phyloP scores from a whole-genome alignment of 2,329 filamentous ascomycete species.

The Aureobasidium sp. region DNA sequence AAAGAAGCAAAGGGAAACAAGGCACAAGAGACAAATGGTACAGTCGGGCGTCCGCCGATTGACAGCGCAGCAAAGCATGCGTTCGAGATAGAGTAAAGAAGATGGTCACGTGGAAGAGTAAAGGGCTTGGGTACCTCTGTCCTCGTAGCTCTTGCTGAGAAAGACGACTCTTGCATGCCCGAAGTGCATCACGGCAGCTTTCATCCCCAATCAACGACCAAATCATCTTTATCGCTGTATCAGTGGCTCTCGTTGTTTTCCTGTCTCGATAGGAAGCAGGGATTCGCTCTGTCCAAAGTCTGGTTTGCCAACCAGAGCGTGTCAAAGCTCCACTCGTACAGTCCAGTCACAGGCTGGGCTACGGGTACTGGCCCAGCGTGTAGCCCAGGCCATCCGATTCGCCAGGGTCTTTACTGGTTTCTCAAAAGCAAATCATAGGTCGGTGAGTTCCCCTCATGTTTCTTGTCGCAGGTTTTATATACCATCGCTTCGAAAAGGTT shows the following conservation, averaged over 20 bases:
- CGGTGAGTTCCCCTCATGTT: not conserved
- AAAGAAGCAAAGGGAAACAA: not conserved
- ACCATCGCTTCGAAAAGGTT: not conserved
- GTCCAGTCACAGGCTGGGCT: constrained; percentile 1
- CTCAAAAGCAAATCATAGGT: constrained; percentile 5
- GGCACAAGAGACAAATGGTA: not conserved
- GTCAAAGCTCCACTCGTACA: constrained; percentile 1
- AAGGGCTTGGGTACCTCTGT: not conserved
- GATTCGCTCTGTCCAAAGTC: not conserved
- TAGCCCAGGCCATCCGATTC: constrained; percentile 10
- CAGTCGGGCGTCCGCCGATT: not conserved
- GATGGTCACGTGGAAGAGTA: not conserved
- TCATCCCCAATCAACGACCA: not conserved
- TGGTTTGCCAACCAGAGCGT: not conserved
- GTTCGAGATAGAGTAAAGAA: not conserved
- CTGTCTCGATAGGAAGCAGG: not conserved
- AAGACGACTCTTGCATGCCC: not conserved
- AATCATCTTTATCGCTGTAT: not conserved
- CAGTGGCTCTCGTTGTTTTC: not conserved
- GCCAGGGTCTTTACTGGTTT: not conserved
- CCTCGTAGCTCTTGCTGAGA: not conserved
- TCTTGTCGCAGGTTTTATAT: not conserved
- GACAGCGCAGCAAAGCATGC: constrained; percentile 7
- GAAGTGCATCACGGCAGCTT: not conserved
- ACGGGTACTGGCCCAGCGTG: constrained; percentile 11